phyloP scores from a whole-genome alignment of 2,329 filamentous ascomycete species.

The Dactylellina sp. region DNA sequence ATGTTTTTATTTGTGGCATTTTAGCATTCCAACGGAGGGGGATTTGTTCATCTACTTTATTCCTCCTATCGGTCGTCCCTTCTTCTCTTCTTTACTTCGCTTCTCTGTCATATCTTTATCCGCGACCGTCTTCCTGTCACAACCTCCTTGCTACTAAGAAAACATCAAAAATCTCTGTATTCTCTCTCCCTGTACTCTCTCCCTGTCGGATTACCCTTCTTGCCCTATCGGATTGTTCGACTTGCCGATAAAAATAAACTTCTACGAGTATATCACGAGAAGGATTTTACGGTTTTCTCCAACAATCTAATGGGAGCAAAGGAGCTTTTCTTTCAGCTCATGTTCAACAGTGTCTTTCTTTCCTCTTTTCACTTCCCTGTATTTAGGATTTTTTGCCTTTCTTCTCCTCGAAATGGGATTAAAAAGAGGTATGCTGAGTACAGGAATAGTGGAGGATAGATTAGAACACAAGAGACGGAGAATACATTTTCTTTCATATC shows the following conservation, averaged over 20 bases:
- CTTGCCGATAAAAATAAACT: slow-evolving; percentile 10
- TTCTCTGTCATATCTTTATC: slow-evolving; percentile 9
- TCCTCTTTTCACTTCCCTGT: slow-evolving; percentile 12
- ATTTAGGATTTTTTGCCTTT: slow-evolving; percentile 19
- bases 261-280: slow-evolving; percentile 39
- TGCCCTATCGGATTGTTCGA: background rate
- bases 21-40: slow-evolving; percentile 47
- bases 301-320: background rate
- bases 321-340: background rate
- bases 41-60: slow-evolving; percentile 50
- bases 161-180: background rate
- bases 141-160: background rate
- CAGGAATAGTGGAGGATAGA: background rate
- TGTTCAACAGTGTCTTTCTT: slow-evolving; percentile 1
- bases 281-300: background rate
- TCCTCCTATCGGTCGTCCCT: slow-evolving; percentile 26
- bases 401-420: slow-evolving; percentile 15
- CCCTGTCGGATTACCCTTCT: background rate
- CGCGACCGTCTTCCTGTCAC: background rate
- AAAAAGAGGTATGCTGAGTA: slow-evolving; percentile 22
- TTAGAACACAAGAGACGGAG: background rate
- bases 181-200: background rate
- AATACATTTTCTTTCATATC: no score
- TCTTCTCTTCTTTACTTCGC: slow-evolving; percentile 3
- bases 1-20: slow-evolving; percentile 53